Conservation (phyloP, 1,139 yeast species). For the Magnusiomyces suaveolens region DNA sequence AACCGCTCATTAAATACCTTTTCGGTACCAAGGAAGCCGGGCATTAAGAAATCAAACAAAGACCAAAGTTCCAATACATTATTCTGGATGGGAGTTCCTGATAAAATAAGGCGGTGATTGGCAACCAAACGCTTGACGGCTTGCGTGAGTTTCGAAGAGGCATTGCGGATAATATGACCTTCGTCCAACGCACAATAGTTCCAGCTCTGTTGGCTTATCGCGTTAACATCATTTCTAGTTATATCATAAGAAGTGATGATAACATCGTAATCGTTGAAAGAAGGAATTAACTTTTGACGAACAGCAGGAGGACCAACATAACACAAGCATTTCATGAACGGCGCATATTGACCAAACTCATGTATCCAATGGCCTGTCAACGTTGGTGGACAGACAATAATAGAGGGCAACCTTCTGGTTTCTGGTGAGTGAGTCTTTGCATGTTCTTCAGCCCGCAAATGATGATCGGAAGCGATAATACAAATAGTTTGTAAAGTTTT, state of each 20-base stretch:
- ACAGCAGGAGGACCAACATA: slow-evolving; percentile 90
- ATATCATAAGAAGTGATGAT: slow-evolving; percentile 95
- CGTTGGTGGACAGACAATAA: slow-evolving; percentile 93
- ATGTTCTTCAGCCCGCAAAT: slow-evolving; percentile 65
- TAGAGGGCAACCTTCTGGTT: slow-evolving; percentile 65
- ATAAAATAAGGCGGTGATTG: slow-evolving; percentile 78
- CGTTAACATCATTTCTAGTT: slow-evolving; percentile 78
- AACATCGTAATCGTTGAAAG: slow-evolving; percentile 58
- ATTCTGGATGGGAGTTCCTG: slow-evolving; percentile 98
- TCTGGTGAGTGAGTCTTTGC: slow-evolving; percentile 52
- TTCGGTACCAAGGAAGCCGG: slow-evolving; percentile 94
- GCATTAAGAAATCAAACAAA: slow-evolving; percentile 93
- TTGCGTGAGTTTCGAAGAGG: slow-evolving; percentile 77
- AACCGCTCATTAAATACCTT: slow-evolving; percentile 89
- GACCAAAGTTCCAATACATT: slow-evolving; percentile 97
- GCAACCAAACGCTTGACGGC: slow-evolving; percentile 77
- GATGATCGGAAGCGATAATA: slow-evolving; percentile 92
- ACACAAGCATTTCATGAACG: slow-evolving; percentile 70
- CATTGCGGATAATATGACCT: slow-evolving; percentile 93
- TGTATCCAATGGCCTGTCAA: slow-evolving; percentile 98
- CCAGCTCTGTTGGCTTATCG: slow-evolving; percentile 53
- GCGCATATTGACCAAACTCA: slow-evolving; percentile 83
- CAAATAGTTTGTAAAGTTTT: slow-evolving; percentile 95
- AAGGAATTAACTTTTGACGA: slow-evolving; percentile 47
- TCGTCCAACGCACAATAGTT: slow-evolving; percentile 96